These are phyloP conservation scores for Alternaria arborescens DNA, from an alignment of 2,329 filamentous ascomycete genomes.

Conservation along the genomic window DNA sequence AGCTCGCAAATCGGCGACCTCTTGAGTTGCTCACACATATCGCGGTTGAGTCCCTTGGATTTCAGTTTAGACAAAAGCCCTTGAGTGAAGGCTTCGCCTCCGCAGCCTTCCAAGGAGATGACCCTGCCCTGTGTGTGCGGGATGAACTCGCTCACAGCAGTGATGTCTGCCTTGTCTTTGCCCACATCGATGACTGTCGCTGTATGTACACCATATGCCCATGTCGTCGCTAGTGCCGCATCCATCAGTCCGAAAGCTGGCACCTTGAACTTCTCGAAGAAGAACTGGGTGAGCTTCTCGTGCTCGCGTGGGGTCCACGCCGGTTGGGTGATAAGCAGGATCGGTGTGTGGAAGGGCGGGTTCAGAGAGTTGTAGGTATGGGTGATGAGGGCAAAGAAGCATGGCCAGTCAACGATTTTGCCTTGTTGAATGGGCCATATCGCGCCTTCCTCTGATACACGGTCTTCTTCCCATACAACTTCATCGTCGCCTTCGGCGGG, in stretches of 20 bases:
- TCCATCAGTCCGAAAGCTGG: slow-evolving; percentile 92
- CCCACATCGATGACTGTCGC: slow-evolving; percentile 92
- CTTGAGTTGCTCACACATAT: slow-evolving; percentile 73
- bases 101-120: slow-evolving; percentile 71
- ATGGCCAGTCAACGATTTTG: slow-evolving; percentile 86
- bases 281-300: slow-evolving; percentile 88
- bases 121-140: slow-evolving; percentile 74
- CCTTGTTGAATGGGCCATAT: slow-evolving; percentile 86
- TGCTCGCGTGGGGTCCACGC: slow-evolving; percentile 89
- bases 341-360: slow-evolving; percentile 91
- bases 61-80: slow-evolving; percentile 73
- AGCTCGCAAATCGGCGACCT: slow-evolving; percentile 70
- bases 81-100: slow-evolving; percentile 86
- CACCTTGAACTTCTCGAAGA: slow-evolving; percentile 97
- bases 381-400: slow-evolving; percentile 91
- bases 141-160: slow-evolving; percentile 83
- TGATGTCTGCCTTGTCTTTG: slow-evolving; percentile 90
- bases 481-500: slow-evolving; percentile 61
- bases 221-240: slow-evolving; percentile 80
- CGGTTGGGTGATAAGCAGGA: slow-evolving; percentile 88
- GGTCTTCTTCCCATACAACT: slow-evolving; percentile 84
- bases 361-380: slow-evolving; percentile 91
- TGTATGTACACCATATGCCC: slow-evolving; percentile 81
- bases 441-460: slow-evolving; percentile 85
- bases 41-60: slow-evolving; percentile 64